Percentiles rank a stretch among this genome's conserved stretches.
Conservation (phyloP, 139 green algal species). For the Volvox reticuliferus region DNA sequence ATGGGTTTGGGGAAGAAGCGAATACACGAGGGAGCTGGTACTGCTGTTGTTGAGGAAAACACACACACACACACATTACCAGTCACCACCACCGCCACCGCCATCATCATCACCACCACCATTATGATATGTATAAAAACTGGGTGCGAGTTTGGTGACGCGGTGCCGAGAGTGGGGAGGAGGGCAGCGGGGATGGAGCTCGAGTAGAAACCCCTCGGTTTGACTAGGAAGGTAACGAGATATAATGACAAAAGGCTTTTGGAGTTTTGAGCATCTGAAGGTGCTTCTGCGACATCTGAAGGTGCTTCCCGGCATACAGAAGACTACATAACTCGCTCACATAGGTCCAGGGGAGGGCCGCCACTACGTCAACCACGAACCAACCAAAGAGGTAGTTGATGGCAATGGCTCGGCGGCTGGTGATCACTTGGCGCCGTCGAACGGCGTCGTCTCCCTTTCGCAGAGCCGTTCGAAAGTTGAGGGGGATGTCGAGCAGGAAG, state of each 20-base stretch:
- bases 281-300: neutral
- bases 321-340: neutral
- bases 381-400: neutral
- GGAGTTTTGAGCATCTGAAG: neutral
- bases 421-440: neutral
- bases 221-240: neutral
- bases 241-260: neutral
- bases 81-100: too few relatives aligned
- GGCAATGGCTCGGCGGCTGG: neutral
- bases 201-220: neutral
- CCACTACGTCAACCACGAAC: slow-evolving; percentile 17
- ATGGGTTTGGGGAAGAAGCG: neutral
- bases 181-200: neutral
- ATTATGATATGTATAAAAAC: too few relatives aligned
- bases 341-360: neutral
- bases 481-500: slow-evolving; percentile 2
- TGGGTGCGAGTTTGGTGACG: too few relatives aligned
- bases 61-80: neutral
- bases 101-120: too few relatives aligned
- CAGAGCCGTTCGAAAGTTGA: slow-evolving; percentile 38
- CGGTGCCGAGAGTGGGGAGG: neutral
- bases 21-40: neutral
- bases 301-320: neutral
- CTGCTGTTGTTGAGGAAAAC: neutral
- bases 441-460: neutral